These are phyloP conservation scores for Acorus gramineus DNA, from an alignment of 106 monocot genomes.

Conservation along the genomic window DNA sequence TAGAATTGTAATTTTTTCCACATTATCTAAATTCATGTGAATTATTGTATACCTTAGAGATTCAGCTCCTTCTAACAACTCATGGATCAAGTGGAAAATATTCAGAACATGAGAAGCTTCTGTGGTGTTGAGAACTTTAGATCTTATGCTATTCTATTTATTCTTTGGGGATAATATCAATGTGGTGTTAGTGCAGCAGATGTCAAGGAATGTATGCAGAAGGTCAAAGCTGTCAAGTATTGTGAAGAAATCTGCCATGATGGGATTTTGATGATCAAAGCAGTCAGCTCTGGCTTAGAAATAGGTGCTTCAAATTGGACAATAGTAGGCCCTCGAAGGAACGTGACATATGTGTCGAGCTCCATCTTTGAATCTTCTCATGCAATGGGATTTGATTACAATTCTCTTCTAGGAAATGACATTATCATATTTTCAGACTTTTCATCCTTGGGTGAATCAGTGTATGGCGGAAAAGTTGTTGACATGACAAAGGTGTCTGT, in stretches of 20 bases:
- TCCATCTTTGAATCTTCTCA: constrained; percentile 48
- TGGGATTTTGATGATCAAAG: constrained; percentile 52
- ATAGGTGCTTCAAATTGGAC: constrained; percentile 89
- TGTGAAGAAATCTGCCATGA: constrained; percentile 81
- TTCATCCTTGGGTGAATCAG: constrained; percentile 31
- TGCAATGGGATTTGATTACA: constrained; percentile 65
- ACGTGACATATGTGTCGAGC: constrained; percentile 58
- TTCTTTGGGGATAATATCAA: not conserved
- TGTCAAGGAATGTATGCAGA: constrained; percentile 57
- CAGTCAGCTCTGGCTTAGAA: constrained; percentile 91
- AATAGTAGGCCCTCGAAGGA: constrained; percentile 56
- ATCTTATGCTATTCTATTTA: not conserved
- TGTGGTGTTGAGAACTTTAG: too few relatives aligned
- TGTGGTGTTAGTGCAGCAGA: constrained; percentile 62
- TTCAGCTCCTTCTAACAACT: too few relatives aligned
- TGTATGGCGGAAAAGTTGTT: constrained; percentile 4
- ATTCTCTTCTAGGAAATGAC: constrained; percentile 51
- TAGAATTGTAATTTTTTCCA: too few relatives aligned
- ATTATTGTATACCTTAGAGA: too few relatives aligned
- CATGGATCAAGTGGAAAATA: too few relatives aligned
- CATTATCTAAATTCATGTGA: too few relatives aligned
- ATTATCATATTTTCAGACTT: constrained; percentile 66
- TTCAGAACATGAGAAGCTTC: too few relatives aligned
- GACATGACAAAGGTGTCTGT: not conserved
- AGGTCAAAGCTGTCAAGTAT: constrained; percentile 51